phyloP scores from a whole-genome alignment of 345 rosid species.

The Eucalyptus regnans region DNA sequence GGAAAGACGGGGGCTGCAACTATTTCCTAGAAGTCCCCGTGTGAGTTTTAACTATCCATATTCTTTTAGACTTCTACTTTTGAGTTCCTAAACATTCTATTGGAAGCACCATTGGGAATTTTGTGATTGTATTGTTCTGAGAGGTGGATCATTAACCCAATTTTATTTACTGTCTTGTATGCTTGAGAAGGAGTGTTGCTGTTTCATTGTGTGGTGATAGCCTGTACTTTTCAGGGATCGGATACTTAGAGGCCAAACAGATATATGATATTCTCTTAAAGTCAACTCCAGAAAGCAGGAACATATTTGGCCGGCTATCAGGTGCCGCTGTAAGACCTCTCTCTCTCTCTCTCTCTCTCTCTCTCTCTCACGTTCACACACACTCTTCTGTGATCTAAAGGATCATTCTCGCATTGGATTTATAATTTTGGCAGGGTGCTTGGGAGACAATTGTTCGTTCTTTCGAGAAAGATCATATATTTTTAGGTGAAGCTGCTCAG shows the following conservation, averaged over 20 bases:
- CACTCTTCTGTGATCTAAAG: not conserved
- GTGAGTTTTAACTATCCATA: not conserved
- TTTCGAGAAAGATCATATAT: conserved; percentile 79
- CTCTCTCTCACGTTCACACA: not conserved
- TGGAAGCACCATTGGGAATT: not conserved
- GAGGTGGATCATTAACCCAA: not conserved
- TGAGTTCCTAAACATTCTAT: not conserved
- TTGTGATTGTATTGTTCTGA: not conserved
- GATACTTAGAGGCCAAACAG: conserved; percentile 74
- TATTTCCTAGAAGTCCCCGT: not conserved
- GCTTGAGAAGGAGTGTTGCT: not conserved
- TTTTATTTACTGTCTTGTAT: not conserved
- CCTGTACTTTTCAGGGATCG: conserved; percentile 39
- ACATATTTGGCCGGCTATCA: conserved; percentile 87
- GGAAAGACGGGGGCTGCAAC: not conserved
- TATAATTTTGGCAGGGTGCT: conserved; percentile 36
- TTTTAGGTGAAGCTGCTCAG: conserved; percentile 94
- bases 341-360: not conserved
- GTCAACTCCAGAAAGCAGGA: conserved; percentile 71
- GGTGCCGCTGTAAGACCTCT: conserved; percentile 74
- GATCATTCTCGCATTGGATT: not conserved
- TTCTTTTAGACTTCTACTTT: not conserved
- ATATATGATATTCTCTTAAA: conserved; percentile 65
- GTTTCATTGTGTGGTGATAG: not conserved
- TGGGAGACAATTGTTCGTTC: conserved; percentile 86